A percentile compares a stretch with the other conserved stretches of the same genome.
Evolutionary conservation across 2,329 filamentous ascomycete genomes (phyloP).

Genomic region (Fusarium sororula): DNA sequence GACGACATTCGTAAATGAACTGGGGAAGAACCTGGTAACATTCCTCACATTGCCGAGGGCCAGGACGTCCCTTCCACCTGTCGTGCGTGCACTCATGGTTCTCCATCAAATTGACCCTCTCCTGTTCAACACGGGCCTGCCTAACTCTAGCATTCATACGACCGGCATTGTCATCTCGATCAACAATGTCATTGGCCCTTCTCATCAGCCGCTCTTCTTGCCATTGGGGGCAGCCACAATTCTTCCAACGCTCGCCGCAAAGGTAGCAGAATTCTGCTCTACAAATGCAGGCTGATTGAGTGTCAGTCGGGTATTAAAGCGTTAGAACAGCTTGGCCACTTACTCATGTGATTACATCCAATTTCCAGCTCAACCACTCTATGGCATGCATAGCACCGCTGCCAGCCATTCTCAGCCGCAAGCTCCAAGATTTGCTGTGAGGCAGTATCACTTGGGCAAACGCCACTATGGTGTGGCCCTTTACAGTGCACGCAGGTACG

Average conservation of each 20-base stretch:
- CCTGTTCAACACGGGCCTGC: neutral
- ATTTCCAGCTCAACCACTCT: slow-evolving; percentile 56
- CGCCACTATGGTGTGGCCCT: slow-evolving; percentile 50
- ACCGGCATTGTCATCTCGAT: slow-evolving; percentile 21
- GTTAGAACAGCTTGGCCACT: neutral
- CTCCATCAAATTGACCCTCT: slow-evolving; percentile 8
- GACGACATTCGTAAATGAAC: slow-evolving; percentile 58
- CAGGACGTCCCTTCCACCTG: no score
- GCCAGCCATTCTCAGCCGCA: slow-evolving; percentile 58
- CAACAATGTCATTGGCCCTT: slow-evolving; percentile 47
- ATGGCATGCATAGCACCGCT: slow-evolving; percentile 57
- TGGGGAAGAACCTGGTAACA: slow-evolving; percentile 50
- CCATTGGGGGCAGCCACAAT: slow-evolving; percentile 51
- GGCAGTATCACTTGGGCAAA: slow-evolving; percentile 57
- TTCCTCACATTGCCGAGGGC: slow-evolving; percentile 49
- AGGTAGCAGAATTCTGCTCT: slow-evolving; percentile 59
- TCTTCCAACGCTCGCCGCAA: slow-evolving; percentile 56
- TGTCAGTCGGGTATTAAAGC: no score
- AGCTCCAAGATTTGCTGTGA: slow-evolving; percentile 52
- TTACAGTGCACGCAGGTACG: slow-evolving; percentile 63
- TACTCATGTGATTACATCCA: slow-evolving; percentile 68
- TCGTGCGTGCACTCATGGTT: slow-evolving; percentile 51
- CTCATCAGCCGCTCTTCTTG: slow-evolving; percentile 45
- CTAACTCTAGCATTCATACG: neutral
- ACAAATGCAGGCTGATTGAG: slow-evolving; percentile 51